Base-by-base conservation (phyloP, 1,139 yeast species). In the Hyphopichia buzzinii region DNA sequence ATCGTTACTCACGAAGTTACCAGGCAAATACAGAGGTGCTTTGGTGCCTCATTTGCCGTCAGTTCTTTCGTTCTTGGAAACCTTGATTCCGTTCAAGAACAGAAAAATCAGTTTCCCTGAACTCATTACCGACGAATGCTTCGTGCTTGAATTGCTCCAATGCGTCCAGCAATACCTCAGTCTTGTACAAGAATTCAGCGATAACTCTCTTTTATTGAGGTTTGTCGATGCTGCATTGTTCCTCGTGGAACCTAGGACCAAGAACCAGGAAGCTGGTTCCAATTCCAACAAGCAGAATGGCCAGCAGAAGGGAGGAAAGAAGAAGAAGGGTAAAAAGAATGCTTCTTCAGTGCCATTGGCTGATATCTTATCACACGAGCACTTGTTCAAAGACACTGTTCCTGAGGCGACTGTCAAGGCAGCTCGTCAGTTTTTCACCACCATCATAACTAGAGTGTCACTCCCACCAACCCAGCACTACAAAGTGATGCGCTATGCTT, bases 291-390 rank as follows among this genome's bases (percentile, higher is more conserved):
- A 29, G 17, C 29, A 27, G 25, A 8, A 26, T 8, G 26, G 27
- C 33, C 26, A 45, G 39, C 23, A 38, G 32, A 19, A 29, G 14
- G 34, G 33, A 14, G 39, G 49, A 4, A 48, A 42, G 12, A 53
- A 54, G 35, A 59, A 57, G 22, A 52, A 62, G 34, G 67, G 67
- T 43, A 73, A 66, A 52, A 77, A 70, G 50, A 66, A 61, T 35
- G 58, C 55, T 31, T 63, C 65, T 17, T 49, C 73, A 1, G 70
- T 72, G 19, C 76, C 83, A 3, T 59, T 84, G 46, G 77, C 94
- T 3, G 96, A 87, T 61, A 61, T 84, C 29, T 67, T 84, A 32
- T 79, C 92, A 1, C 86, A 84, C 53, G 74, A 84, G 24, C 79
- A 76, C 34, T 62, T 79, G 34, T 85, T 86, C 47, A 52, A 59